Percentiles rank a stretch among this genome's conserved stretches.
Conservation (phyloP, 176 grass and related monocot species). For the Rhynchospora breviuscula region DNA sequence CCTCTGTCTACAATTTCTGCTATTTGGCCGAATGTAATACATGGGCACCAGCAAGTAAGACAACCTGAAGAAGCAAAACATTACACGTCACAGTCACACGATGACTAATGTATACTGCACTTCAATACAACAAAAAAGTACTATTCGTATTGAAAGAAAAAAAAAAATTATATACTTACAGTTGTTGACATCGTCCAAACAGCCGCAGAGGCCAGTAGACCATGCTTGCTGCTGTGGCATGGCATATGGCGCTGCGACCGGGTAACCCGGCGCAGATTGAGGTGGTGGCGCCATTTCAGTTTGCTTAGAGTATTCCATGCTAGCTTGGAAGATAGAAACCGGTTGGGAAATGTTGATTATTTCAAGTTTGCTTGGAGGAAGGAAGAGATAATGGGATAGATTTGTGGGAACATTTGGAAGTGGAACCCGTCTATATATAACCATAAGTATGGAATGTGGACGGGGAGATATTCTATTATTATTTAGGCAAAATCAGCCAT, state of each 20-base stretch:
- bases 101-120: not conserved
- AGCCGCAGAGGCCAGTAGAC: constrained; percentile 56
- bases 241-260: not conserved
- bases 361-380: not conserved
- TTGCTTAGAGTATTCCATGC: not conserved
- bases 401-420: not conserved
- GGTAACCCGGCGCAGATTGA: constrained; percentile 1
- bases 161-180: not conserved
- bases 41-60: constrained; percentile 56
- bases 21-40: constrained; percentile 54
- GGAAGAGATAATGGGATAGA: no score
- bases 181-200: constrained; percentile 31
- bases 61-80: constrained; percentile 31
- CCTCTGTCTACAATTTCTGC: constrained; percentile 72
- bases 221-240: constrained; percentile 19
- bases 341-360: not conserved
- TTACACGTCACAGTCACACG: not conserved
- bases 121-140: not conserved
- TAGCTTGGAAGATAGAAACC: not conserved
- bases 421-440: not conserved
- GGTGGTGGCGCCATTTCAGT: not conserved
- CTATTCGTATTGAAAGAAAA: not conserved
- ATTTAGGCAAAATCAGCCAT: no score
- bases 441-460: not conserved
- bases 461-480: not conserved